Percentiles rank a stretch among this genome's conserved stretches.
Evolutionary conservation across 78 protist species (phyloP).

Genomic region (Dictyostelium brefeldianum): DNA sequence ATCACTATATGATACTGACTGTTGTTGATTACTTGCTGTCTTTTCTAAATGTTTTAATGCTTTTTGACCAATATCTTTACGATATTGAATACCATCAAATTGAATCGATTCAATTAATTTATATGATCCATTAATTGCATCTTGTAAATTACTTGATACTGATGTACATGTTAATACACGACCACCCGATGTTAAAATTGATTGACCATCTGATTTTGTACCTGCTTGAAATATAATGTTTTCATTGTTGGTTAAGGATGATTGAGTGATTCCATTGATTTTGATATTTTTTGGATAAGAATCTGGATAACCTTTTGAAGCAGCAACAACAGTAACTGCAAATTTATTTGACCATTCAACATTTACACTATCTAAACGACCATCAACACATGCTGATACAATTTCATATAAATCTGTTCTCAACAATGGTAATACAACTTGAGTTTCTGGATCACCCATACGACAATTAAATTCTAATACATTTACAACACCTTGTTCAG

Average conservation of each 20-base stretch:
- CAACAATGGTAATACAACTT: constrained; percentile 87
- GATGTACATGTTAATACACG: constrained; percentile 86
- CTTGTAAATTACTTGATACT: background rate
- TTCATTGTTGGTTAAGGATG: background rate
- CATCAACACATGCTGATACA: constrained; percentile 74
- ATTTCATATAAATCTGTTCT: constrained; percentile 73
- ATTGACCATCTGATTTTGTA: constrained; percentile 18
- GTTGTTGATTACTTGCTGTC: too few relatives aligned
- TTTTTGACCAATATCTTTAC: constrained; percentile 85
- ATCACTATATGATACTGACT: constrained; percentile 81
- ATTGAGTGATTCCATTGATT: constrained; percentile 33
- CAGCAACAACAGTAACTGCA: constrained; percentile 87
- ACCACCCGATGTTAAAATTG: constrained; percentile 90
- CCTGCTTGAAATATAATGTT: constrained; percentile 92
- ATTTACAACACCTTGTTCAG: constrained; percentile 27
- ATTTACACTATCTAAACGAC: constrained; percentile 72
- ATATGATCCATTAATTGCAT: constrained; percentile 82
- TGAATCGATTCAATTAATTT: background rate
- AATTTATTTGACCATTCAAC: constrained; percentile 51
- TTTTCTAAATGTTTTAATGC: constrained; percentile 28
- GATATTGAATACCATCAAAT: constrained; percentile 83
- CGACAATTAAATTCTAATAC: constrained; percentile 92
- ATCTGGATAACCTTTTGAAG: constrained; percentile 91
- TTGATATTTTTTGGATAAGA: constrained; percentile 80
- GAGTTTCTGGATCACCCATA: constrained; percentile 96